These are phyloP conservation scores for Zostera marina DNA, from an alignment of 116 monocot genomes.

Conservation along the genomic window DNA sequence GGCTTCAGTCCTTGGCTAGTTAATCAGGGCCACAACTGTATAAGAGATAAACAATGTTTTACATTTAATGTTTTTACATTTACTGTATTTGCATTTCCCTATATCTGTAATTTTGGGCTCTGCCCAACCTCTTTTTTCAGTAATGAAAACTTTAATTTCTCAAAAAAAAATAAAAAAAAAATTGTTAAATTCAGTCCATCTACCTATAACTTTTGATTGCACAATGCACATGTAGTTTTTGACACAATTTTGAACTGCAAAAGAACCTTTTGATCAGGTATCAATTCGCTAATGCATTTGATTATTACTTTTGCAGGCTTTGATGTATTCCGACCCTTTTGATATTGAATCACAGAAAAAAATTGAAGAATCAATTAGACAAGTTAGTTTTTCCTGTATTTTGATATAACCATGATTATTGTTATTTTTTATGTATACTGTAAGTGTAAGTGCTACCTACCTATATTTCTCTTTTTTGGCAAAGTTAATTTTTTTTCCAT, in stretches of 20 bases:
- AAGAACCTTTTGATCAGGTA: not conserved
- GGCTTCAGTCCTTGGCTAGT: too few species aligned
- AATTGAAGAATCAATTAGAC: slow-evolving; percentile 94
- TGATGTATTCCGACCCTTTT: slow-evolving; percentile 94
- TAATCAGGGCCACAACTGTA: too few species aligned
- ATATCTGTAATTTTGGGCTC: too few species aligned
- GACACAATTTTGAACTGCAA: not conserved
- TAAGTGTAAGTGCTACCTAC: not conserved
- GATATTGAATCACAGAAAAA: slow-evolving; percentile 92
- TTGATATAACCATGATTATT: not conserved
- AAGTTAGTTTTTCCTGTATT: slow-evolving; percentile 27
- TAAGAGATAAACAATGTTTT: too few species aligned
- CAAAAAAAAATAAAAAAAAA: too few species aligned
- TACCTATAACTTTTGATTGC: not conserved
- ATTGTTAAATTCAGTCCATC: not conserved
- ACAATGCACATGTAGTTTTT: not conserved
- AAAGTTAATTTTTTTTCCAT: too few species aligned
- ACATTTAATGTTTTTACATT: too few species aligned
- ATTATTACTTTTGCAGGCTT: slow-evolving; percentile 28
- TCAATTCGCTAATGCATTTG: not conserved
- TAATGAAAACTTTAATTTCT: too few species aligned
- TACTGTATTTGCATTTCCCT: too few species aligned
- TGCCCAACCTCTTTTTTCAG: too few species aligned
- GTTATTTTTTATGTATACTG: not conserved
- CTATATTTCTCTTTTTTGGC: not conserved